Evolutionary conservation across 1,284 basidiomycete species (phyloP).

Genomic region (Xerocomus cyaneibrunnescens): DNA sequence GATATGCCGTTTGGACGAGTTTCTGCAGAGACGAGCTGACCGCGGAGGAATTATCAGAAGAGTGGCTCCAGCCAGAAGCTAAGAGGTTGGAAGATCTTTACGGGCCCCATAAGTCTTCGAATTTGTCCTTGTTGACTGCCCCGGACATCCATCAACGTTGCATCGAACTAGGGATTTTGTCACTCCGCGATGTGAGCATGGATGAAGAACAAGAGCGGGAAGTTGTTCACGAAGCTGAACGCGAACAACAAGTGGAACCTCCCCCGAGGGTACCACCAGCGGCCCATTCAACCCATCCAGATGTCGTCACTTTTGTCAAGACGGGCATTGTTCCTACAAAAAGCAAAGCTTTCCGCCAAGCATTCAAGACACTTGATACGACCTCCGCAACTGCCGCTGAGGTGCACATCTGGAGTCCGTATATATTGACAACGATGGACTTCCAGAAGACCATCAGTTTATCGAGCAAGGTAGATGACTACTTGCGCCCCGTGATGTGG

Average conservation of each 20-base stretch:
- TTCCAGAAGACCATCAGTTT: slow-evolving; percentile 22
- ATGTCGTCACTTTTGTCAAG: slow-evolving; percentile 25
- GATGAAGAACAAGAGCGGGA: slow-evolving; percentile 55
- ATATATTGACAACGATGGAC: slow-evolving; percentile 32
- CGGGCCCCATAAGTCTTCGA: slow-evolving; percentile 1
- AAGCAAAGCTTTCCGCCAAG: slow-evolving; percentile 6
- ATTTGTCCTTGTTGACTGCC: background rate
- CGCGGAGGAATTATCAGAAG: slow-evolving; percentile 17
- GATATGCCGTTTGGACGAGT: slow-evolving; percentile 35
- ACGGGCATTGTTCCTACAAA: slow-evolving; percentile 18
- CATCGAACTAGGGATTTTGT: slow-evolving; percentile 28
- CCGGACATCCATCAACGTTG: slow-evolving; percentile 33
- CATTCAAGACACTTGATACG: slow-evolving; percentile 13
- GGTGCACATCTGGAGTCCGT: slow-evolving; percentile 18
- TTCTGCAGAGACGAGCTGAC: slow-evolving; percentile 15
- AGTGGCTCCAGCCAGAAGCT: slow-evolving; percentile 44
- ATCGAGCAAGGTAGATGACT: slow-evolving; percentile 26
- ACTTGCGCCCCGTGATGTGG: slow-evolving; percentile 48
- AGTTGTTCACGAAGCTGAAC: slow-evolving; percentile 44
- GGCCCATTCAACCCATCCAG: slow-evolving; percentile 22
- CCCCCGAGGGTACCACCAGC: slow-evolving; percentile 30
- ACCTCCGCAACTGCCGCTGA: slow-evolving; percentile 13
- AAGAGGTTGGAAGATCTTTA: slow-evolving; percentile 42
- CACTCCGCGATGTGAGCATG: slow-evolving; percentile 22
- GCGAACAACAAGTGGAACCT: slow-evolving; percentile 40